A percentile compares a stretch with the other conserved stretches of the same genome.
Conservation (phyloP, 2,329 filamentous ascomycete species). For the Ophiocordyceps sinensis region DNA sequence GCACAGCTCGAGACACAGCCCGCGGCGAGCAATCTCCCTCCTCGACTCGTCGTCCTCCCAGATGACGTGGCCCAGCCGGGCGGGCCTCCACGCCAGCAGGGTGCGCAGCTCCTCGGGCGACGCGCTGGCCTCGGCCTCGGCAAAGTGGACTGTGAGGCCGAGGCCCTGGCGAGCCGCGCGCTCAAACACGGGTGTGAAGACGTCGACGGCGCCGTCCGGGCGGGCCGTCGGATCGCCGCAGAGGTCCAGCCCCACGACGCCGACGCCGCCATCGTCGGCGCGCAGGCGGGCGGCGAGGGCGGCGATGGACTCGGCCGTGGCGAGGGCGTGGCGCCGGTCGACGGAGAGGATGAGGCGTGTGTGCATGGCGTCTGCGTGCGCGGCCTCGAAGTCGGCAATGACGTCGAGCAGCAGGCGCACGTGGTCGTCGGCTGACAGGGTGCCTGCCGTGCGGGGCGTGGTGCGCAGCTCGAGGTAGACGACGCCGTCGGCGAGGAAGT, state of each 20-base stretch:
- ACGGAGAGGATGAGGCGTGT: slow-evolving; percentile 59
- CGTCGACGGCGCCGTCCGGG: slow-evolving; percentile 40
- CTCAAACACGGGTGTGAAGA: slow-evolving; percentile 44
- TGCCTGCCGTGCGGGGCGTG: slow-evolving; percentile 52
- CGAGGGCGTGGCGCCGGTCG: slow-evolving; percentile 47
- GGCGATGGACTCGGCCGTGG: slow-evolving; percentile 49
- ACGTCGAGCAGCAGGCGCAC: slow-evolving; percentile 49
- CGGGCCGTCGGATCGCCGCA: slow-evolving; percentile 53
- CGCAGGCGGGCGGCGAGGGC: slow-evolving; percentile 37
- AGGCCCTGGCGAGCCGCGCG: slow-evolving; percentile 40
- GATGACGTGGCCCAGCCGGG: slow-evolving; percentile 66
- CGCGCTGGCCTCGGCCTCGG: slow-evolving; percentile 46
- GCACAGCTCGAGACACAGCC: slow-evolving; percentile 59
- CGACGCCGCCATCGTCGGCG: slow-evolving; percentile 25
- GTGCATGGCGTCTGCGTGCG: slow-evolving; percentile 29
- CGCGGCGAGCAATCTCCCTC: slow-evolving; percentile 32
- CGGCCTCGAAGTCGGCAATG: slow-evolving; percentile 37
- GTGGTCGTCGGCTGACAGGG: slow-evolving; percentile 48
- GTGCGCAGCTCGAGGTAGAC: slow-evolving; percentile 69
- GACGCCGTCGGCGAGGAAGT: slow-evolving; percentile 58
- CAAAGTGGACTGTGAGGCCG: slow-evolving; percentile 63
- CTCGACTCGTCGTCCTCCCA: slow-evolving; percentile 51
- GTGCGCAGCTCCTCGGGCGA: slow-evolving; percentile 45
- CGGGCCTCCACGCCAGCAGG: slow-evolving; percentile 51
- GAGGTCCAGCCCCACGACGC: slow-evolving; percentile 62